Percentiles rank a stretch among this genome's conserved stretches.
Conservation (phyloP, 129 eudicot species). For the Centaurea solstitialis region DNA sequence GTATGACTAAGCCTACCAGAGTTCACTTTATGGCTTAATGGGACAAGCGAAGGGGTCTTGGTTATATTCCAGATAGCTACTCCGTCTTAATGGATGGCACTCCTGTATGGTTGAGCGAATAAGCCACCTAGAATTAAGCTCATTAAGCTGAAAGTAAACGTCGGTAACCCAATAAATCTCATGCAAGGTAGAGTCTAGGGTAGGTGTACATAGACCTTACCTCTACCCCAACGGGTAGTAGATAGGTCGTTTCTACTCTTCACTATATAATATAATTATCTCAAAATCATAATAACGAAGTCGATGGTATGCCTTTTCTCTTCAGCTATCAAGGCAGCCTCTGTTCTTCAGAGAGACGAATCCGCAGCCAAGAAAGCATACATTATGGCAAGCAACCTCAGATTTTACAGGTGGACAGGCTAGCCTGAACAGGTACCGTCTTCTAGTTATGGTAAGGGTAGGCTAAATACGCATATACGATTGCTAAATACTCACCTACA, state of each 20-base stretch:
- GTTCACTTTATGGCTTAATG: not conserved
- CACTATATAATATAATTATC: not conserved
- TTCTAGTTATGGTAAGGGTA: not conserved
- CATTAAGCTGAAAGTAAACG: not conserved
- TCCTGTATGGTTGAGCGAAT: not conserved
- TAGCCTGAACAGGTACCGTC: constrained; percentile 57
- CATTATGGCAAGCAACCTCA: constrained; percentile 85
- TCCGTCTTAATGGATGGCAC: not conserved
- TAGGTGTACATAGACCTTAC: no score
- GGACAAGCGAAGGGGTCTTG: not conserved
- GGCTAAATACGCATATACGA: not conserved
- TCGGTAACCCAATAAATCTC: not conserved
- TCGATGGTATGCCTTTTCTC: not conserved
- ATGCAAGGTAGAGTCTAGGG: no score
- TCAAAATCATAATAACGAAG: constrained; percentile 1
- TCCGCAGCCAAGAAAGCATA: constrained; percentile 45
- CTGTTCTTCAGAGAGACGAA: constrained; percentile 44
- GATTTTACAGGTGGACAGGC: constrained; percentile 95
- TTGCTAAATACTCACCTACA: not conserved
- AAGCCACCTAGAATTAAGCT: not conserved
- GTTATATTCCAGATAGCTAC: not conserved
- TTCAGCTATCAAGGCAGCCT: constrained; percentile 46
- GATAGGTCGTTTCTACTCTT: not conserved
- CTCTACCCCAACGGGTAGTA: not conserved
- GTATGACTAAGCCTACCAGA: no score